Base-by-base conservation (phyloP, 2,329 filamentous ascomycete genomes). In the Monosporascus ibericus region DNA sequence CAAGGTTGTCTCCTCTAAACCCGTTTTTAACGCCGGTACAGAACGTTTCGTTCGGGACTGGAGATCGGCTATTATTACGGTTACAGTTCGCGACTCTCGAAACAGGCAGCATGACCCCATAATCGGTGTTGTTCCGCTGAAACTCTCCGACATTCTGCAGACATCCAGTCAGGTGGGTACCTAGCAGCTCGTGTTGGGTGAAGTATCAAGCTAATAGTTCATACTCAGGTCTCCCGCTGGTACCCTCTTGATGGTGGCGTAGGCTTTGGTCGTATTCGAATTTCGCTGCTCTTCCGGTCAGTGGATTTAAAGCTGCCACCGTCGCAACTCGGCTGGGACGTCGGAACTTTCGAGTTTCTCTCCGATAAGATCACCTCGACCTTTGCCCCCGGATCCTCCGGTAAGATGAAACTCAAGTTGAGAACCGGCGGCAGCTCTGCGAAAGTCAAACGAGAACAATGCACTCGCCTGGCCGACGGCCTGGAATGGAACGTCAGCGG, bases 211-310 rank as follows among this genome's bases (percentile, higher is more conserved):
- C 58, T 60, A 15, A 80, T 38, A 47, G 37, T 55, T 48, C 11
- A n/a, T 8, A 54, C 51, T 20, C 25, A 55, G 61, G 60, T 60
- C 86, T 51, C 91, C 3, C 78, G 91, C 54, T 96, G 92, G 91
- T 97, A 96, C 67, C 92, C 94, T n/a, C 79, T 99, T 0, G 92
- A 96, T 65, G 94, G 92, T 22, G 94, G 94, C 11, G 86, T 97
- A 57, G 89, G 94, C 1, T 97, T 94, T 58, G 94, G 94, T 39
- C 87, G 92, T 7, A 80, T 95, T 54, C 86, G 92, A 40, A 87
- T 99, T 59, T 95, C 90, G 1, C 71, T 97, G 3, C 79, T 97
- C 3, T 96, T 96, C 81, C 86, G 92, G 27, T 92, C 89, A 27
- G 82, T 96, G 44, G 92, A 96, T 68, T 87, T 92, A 50, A 84